Evolutionary conservation across 768 basidiomycete species (phyloP), one percentile per base, ranked within the genome.

Genomic region (Ramaria rubella): DNA sequence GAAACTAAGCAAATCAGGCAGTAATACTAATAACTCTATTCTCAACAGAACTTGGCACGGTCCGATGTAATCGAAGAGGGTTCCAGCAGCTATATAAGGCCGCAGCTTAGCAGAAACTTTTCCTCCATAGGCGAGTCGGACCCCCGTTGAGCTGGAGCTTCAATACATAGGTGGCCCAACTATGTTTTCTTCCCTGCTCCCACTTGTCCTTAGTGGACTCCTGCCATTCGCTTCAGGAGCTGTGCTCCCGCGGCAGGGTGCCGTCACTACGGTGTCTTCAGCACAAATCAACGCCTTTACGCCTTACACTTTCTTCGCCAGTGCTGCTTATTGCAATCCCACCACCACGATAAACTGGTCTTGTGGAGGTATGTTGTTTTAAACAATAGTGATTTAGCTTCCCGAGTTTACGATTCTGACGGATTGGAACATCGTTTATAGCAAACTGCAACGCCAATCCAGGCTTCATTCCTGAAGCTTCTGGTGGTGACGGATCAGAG

Each of bases 291-390:
- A 69, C 6, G 33, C 61, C 12, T 83, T 73, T 65, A 74, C 62
- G 34, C 73, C 81, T 0, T 83, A 75, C 68, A 75, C 78, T 0
- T 69, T 66, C 55, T 82, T 76, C 60, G 80, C 82, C 0, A 75
- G 76, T 33, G 64, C 80, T 9, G 81, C 71, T 1, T 79, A 79
- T 60, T 85, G 83, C 55, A 51, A 65, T 15, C 68, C 79, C 5
- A 52, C 72, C 3, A 52, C 67, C 38, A 78, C 76, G 24, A 60
- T 75, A 40, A 69, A 71, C 21, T 83, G 82, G 80, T 64, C 73
- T 29, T 84, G 82, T 65, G 83, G 83, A 67, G 59, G 81, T 79
- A 64, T 17, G 65, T 5, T 14, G 4, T 42, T 21, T 6, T n/a
- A n/a, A n/a, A n/a, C n/a, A n/a, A n/a, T n/a, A n/a, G n/a, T n/a